Evolutionary conservation across 1,284 basidiomycete genomes (phyloP).

Genomic region (Melanopsichium pennsylvanicum): DNA sequence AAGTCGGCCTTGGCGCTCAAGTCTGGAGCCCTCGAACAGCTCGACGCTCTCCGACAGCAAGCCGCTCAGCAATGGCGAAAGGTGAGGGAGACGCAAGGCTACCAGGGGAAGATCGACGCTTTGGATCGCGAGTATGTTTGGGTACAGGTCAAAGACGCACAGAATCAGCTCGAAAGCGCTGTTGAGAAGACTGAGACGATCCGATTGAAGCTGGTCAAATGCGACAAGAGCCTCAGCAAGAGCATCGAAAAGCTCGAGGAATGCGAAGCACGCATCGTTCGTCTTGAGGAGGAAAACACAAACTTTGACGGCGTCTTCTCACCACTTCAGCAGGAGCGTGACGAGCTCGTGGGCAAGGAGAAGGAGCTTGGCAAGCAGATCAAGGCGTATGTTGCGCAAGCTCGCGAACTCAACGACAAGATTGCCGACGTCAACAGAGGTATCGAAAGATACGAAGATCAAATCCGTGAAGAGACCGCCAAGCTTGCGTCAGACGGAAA

Average conservation of each 20-base stretch:
- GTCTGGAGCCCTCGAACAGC: constrained; percentile 77
- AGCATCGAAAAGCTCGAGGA: constrained; percentile 23
- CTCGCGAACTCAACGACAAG: constrained; percentile 46
- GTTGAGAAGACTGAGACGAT: constrained; percentile 39
- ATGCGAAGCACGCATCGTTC: constrained; percentile 31
- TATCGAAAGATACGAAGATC: constrained; percentile 70
- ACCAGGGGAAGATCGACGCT: constrained; percentile 74
- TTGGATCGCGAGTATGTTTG: constrained; percentile 86
- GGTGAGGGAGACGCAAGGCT: constrained; percentile 76
- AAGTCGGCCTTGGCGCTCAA: constrained; percentile 56
- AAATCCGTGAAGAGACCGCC: constrained; percentile 69
- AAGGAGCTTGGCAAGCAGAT: constrained; percentile 69
- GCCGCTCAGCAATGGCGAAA: constrained; percentile 75
- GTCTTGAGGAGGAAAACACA: constrained; percentile 54
- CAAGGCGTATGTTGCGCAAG: constrained; percentile 33
- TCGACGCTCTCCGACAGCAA: constrained; percentile 73
- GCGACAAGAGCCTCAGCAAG: constrained; percentile 28
- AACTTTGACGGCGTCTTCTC: constrained; percentile 31
- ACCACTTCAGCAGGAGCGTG: constrained; percentile 44
- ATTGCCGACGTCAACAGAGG: constrained; percentile 46
- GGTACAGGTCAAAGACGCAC: constrained; percentile 81
- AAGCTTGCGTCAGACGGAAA: constrained; percentile 59
- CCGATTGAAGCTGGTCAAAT: constrained; percentile 32
- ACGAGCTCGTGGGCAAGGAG: constrained; percentile 21
- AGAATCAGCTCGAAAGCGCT: constrained; percentile 66